Base-by-base conservation (phyloP, 2,329 filamentous ascomycete species). In the Whalleya microplaca region DNA sequence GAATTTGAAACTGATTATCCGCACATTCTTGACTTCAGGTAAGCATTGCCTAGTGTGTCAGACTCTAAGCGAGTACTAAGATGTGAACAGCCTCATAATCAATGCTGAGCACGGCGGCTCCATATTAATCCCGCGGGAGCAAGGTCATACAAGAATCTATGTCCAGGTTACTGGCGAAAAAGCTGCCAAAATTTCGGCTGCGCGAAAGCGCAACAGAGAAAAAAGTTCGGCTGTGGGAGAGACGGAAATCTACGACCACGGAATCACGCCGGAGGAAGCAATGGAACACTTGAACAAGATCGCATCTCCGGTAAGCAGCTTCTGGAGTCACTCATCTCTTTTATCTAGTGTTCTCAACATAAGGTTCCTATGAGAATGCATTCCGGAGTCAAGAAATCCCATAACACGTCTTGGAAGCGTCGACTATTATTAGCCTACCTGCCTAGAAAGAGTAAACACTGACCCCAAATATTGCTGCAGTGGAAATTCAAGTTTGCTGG, bases 181-280 rank as follows among this genome's bases (percentile, higher is more conserved):
- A 14, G 32, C 32, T 3, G 32, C 32, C 14, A 37, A 37, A 16
- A 37, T 37, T 3, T 12, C 32, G 14, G 32, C 32, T 3, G 32
- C 32, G 10, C 32, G 32, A 16, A 16, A 37, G 10, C 32, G 32
- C 8, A 6, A 37, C 14, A 16, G 32, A 14, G 32, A 37, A 3
- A 37, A 16, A 3, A 12, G 10, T 3, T 7, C 32, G 10, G 14
- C 32, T 37, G 32, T 37, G 14, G 58, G 58, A 2, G 66, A 72
- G 46, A 57, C 67, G 2, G 68, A 64, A 21, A 61, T 73, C 12
- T 61, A 72, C 27, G 64, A 63, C 7, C 69, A 73, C 47, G 64
- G 63, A n/a, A 70, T 74, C 45, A 73, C 71, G 0, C 66, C 72
- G 0, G 69, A 72, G n/a, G 72, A 73, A 52, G 69, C 71, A 8